Evolutionary conservation across 2,329 filamentous ascomycete genomes (phyloP), one percentile per base, ranked within the genome.

Genomic region (Sordariomycetes sp.): DNA sequence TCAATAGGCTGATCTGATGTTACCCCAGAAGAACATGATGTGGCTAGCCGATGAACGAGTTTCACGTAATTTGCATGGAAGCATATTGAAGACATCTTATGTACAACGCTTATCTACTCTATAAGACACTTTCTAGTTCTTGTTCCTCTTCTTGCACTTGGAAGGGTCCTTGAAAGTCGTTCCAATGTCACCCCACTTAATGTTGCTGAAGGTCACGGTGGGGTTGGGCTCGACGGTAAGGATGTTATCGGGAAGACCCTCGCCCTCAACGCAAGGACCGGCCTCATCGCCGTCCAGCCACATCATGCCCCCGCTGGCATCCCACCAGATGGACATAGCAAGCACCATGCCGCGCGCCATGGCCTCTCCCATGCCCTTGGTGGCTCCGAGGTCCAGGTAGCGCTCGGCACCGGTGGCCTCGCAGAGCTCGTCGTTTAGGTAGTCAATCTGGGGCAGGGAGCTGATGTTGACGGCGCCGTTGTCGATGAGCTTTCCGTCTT

Each of bases 171-270:
- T 36, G 33, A 58, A 70, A 1, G 68, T 78, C 14, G 68, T 70
- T 5, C 65, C 70, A 45, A 79, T 69, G 42, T 78, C 70, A n/a
- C 74, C 74, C 63, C 70, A 73, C 45, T 64, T 66, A 43, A 79
- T 68, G 45, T 75, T 67, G 40, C 64, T 68, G 46, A 73, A 78
- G 2, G 56, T 64, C 4, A 78, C 68, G 11, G 58, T 58, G 1
- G 72, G 66, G 32, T 58, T 55, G 1, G 68, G 64, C 44, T 68
- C 54, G 11, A 68, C 49, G 30, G 57, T 51, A 35, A 59, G 39
- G 36, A 78, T 70, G 11, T 60, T 52, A 24, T 53, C 49, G 0
- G 74, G 72, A 38, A 63, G 57, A 1, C 73, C 74, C 43, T 71
- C 67, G 0, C 63, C 70, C 4, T 56, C 58, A 44, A 62, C 63